Evolutionary conservation across 148 eudicot genomes (phyloP), one percentile per base, ranked within the genome.

Genomic region (Polygonum aviculare): DNA sequence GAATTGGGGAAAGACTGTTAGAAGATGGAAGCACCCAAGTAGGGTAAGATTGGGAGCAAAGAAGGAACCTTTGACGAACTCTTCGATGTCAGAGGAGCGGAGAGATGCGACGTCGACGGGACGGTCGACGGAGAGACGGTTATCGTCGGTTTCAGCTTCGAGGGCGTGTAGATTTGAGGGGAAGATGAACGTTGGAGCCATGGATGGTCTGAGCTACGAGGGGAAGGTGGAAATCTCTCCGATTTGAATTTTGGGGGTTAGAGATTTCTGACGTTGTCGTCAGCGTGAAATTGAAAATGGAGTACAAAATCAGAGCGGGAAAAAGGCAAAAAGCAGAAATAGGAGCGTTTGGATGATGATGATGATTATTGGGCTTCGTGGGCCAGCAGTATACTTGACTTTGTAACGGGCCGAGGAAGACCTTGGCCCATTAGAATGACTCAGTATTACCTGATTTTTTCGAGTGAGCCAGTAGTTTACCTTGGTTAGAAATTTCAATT

Each of bases 171-270:
- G 88, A 47, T 78, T 83, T 63, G 79, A 76, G 69, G 98, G 93
- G 86, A 93, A 93, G 74, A 83, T 59, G 90, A 93, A 93, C 1
- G 74, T 78, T n/a, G 92, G 90, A 77, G 93, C 91, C 94, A 90
- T 93, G 72, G 44, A 35, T 67, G 19, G 45, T 67, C 72, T 67
- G 45, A 22, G 45, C 72, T 67, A 16, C 72, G 41, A 67, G 19
- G 50, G 52, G 77, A 44, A 74, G 75, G 72, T 71, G 31, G 26
- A 40, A 11, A 72, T 35, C 33, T 11, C 54, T 44, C 16, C 18
- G 40, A 26, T 47, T 72, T 72, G 75, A 48, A 48, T 72, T 40
- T 69, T 36, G 31, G 31, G 63, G 60, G 33, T 7, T 22, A 7
- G 63, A 57, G 55, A 50, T 50, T 50, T 50, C 1, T 67, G 38